Conservation (phyloP, 139 green algal genomes). For the Chlorokybus atmophyticus region DNA sequence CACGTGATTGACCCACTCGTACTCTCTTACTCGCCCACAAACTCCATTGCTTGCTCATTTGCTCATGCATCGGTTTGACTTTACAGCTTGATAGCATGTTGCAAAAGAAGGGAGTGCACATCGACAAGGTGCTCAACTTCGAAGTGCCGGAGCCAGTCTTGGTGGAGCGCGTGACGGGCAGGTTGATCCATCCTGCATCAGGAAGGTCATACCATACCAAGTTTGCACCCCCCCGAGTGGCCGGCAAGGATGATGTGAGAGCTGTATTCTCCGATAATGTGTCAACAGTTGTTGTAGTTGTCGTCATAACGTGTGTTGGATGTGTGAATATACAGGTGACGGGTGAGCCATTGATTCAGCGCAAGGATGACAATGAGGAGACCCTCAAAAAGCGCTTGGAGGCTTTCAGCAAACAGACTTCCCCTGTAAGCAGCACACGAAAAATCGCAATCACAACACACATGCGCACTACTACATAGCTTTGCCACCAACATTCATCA, state of each 20-base stretch:
- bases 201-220: conserved; percentile 92
- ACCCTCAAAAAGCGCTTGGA: conserved; percentile 77
- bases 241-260: conserved; percentile 50
- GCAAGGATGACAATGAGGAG: conserved; percentile 97
- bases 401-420: conserved; percentile 84
- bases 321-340: conserved; percentile 37
- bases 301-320: neutral
- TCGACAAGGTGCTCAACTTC: conserved; percentile 93
- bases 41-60: no score
- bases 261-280: neutral
- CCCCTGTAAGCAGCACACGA: conserved; percentile 18
- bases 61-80: no score
- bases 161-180: conserved; percentile 80
- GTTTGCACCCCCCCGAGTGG: conserved; percentile 74
- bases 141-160: conserved; percentile 62
- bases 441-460: neutral
- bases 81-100: conserved; percentile 85
- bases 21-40: no score
- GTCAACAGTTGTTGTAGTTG: neutral
- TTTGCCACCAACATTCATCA: conserved; percentile 3
- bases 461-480: neutral
- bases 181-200: conserved; percentile 73
- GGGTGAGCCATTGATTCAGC: conserved; percentile 81
- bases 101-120: conserved; percentile 36
- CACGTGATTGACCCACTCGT: no score